Conservation (phyloP, 768 basidiomycete species). For the Lyophyllum decastes region DNA sequence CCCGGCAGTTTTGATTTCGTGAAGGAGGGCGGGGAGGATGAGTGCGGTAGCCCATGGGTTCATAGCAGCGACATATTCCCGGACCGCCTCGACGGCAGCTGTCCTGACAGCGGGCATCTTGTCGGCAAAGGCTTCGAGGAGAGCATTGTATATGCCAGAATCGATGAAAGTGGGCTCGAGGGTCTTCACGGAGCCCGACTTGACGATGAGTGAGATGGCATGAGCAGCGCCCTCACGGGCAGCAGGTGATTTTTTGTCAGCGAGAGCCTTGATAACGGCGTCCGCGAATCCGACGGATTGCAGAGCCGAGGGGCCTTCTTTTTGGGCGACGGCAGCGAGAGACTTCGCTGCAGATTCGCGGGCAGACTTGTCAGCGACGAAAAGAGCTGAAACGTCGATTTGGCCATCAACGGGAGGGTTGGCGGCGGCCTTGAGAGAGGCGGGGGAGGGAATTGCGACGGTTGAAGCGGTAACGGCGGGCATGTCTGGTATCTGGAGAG, state of each 20-base stretch:
- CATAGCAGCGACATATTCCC: constrained; percentile 71
- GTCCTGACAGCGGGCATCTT: constrained; percentile 88
- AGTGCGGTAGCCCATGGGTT: constrained; percentile 87
- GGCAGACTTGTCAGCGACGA: constrained; percentile 81
- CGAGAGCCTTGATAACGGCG: constrained; percentile 80
- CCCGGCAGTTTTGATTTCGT: constrained; percentile 92
- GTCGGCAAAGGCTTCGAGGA: constrained; percentile 93
- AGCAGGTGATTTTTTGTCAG: constrained; percentile 94
- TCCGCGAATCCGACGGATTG: constrained; percentile 67
- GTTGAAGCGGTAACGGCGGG: constrained; percentile 75
- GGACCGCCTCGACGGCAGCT: constrained; percentile 83
- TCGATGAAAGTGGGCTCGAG: constrained; percentile 89
- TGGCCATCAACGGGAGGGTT: constrained; percentile 54
- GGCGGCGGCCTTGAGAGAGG: constrained; percentile 67
- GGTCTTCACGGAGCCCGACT: constrained; percentile 72
- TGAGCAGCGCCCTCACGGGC: constrained; percentile 87
- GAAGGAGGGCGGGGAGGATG: constrained; percentile 84
- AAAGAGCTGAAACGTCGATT: constrained; percentile 75
- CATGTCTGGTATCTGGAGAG: constrained; percentile 63
- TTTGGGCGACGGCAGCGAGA: constrained; percentile 76
- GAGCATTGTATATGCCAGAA: constrained; percentile 82
- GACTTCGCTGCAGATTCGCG: constrained; percentile 71
- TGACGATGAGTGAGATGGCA: constrained; percentile 65
- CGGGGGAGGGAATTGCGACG: constrained; percentile 59
- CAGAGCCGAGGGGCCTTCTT: constrained; percentile 81